Evolutionary conservation across 805 yeast species (phyloP), one percentile per base, ranked within the genome.

Genomic region (Priceomyces haplophilus): DNA sequence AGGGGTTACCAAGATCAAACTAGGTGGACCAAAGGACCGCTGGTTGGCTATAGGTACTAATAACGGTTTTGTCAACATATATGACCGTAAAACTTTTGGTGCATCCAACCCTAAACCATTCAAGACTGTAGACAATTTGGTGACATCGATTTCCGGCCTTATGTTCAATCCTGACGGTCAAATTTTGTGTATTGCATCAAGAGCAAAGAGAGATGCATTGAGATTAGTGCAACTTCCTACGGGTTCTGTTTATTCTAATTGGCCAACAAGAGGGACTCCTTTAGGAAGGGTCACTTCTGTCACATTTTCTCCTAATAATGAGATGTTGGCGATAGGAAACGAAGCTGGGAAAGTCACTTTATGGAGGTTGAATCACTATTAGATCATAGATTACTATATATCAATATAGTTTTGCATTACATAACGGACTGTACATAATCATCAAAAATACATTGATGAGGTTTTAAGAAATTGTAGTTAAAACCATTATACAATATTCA

Each of bases 211-310:
- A 54, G 98, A 93, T 62, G 87, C 97, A 3, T 70, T 93, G 47
- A 78, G 90, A 55, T 61, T 93, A 49, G 90, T 88, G 10, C 98
- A 93, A 59, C 65, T 91, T 44, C 96, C 97, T 17, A 76, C 86
- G 19, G 88, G 91, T 50, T 78, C 87, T 15, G 96, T 88, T 5
- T 93, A 82, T 66, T 74, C 82, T 38, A 93, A 93, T 69, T 93
- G 99, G 99, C 99, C 99, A 13, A 93, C 98, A 1, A 82, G 91
- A 40, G 89, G 89, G 4, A 91, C 99, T 0, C 98, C 99, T 8
- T 75, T 93, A 51, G 99, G 99, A n/a, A 81, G 84, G 51, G 97
- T 93, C 25, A 87, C 97, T 0, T 65, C 82, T 13, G 83, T 81
- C 2, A 78, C 80, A 12, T 91, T 91, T 63, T 81, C 95, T 34